A percentile compares a stretch with the other conserved stretches of the same genome.
phyloP scores from a whole-genome alignment of 2,329 filamentous ascomycete species.

The Paecilomyces fulvus region DNA sequence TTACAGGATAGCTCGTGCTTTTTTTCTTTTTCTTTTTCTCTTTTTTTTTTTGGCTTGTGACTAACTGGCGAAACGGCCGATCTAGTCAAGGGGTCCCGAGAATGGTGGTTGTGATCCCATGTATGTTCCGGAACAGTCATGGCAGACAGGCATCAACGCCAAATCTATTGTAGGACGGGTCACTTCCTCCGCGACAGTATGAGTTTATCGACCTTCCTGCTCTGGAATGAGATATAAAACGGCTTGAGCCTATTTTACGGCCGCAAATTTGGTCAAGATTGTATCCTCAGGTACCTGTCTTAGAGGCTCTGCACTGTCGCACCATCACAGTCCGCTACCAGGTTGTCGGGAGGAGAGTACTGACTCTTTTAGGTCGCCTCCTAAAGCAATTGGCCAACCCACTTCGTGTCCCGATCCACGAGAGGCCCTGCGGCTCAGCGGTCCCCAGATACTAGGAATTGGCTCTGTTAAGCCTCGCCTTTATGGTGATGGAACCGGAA shows the following conservation, averaged over 20 bases:
- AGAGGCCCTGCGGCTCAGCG: background rate
- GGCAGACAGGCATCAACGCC: too few relatives aligned
- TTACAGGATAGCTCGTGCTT: background rate
- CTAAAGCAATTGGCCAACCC: background rate
- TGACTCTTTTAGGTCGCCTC: background rate
- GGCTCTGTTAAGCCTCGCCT: background rate
- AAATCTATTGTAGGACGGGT: too few relatives aligned
- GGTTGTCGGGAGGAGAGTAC: background rate
- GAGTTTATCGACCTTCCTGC: background rate
- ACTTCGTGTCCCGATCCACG: background rate
- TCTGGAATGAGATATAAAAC: background rate
- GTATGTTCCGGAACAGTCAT: too few relatives aligned
- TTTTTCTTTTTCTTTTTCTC: background rate
- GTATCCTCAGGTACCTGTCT: background rate
- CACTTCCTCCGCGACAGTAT: too few relatives aligned
- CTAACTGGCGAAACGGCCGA: too few relatives aligned
- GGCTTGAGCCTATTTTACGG: too few relatives aligned
- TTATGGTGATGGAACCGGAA: background rate
- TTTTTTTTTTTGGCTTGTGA: background rate
- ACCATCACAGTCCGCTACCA: background rate
- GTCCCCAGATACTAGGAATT: background rate
- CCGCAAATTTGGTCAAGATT: background rate
- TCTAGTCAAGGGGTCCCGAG: too few relatives aligned
- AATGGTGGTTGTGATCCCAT: too few relatives aligned
- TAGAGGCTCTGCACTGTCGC: background rate